Evolutionary conservation across 805 yeast genomes (phyloP), one percentile per base, ranked within the genome.

Genomic region (Pichia nanzhaoensis): DNA sequence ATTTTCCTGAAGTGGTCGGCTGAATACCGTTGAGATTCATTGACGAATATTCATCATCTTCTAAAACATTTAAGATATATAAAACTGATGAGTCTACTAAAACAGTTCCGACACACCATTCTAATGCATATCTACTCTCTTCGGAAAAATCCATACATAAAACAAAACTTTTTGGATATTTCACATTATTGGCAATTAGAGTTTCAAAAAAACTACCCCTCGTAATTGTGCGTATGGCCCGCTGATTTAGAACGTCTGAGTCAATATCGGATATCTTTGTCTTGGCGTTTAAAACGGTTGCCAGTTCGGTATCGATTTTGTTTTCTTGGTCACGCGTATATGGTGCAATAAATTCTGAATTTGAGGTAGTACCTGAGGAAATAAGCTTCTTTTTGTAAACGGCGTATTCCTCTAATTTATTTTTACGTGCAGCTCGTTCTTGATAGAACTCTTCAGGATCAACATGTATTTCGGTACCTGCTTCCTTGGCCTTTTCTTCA

Each of bases 51-150:
- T 61, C 65, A 34, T 67, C 67, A 47, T 67, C 70, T 53, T 75
- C 81, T 46, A 73, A 70, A 12, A 77, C 82, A 52, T 77, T 75
- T 21, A 87, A 78, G 18, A 87, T 76, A 59, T 84, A 86, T 44
- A 89, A 64, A 0, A 89, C 87, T 44, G 88, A 84, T 0, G 93
- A 93, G 56, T 86, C 89, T 19, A 81, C 83, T 39, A 89, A 70
- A 0, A 88, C 82, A 0, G 95, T 77, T 2, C 97, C 97, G 53
- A 90, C 71, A 36, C 89, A 77, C 84, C 96, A 89, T 56, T 87
- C 93, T 19, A 90, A 69, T 0, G 96, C 93, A 61, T 84, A 84
- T 33, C 73, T 71, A 2, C 95, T 82, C 59, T 88, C 96, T 0
- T 87, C 84, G 3, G 91, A 80, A 51, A 84, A 74, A 60, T 90